Evolutionary conservation across 2,329 filamentous ascomycete genomes (phyloP).

Genomic region (Aspergillus spinulosporus): DNA sequence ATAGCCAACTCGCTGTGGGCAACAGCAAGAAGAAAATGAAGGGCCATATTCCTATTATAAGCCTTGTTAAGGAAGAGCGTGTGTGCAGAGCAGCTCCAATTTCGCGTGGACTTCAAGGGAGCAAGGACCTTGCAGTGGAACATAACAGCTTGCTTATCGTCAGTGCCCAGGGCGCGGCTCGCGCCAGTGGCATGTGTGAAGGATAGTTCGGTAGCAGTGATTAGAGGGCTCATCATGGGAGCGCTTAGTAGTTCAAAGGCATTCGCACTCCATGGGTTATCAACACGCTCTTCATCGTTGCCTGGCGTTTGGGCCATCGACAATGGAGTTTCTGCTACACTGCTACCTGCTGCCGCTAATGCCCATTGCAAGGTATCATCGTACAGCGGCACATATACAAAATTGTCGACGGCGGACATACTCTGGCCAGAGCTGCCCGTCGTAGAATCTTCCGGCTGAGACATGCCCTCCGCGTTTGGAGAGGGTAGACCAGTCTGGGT

Average conservation of each 20-base stretch:
- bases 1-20: slow-evolving; percentile 16
- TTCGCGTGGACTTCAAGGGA: slow-evolving; percentile 15
- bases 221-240: background rate
- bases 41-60: slow-evolving; percentile 9
- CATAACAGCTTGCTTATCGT: slow-evolving; percentile 13
- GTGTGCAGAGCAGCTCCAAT: slow-evolving; percentile 6
- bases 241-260: background rate
- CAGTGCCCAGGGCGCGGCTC: background rate
- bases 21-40: slow-evolving; percentile 18
- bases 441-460: background rate
- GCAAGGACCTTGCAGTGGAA: slow-evolving; percentile 15
- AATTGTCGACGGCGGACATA: background rate
- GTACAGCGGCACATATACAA: background rate
- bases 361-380: background rate
- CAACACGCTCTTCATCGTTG: background rate
- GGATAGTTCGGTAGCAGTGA: background rate
- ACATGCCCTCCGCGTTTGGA: background rate
- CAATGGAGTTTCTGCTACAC: background rate
- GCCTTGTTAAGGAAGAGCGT: slow-evolving; percentile 12
- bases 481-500: background rate
- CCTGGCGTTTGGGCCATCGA: background rate
- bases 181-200: background rate
- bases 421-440: background rate
- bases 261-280: background rate
- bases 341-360: background rate